A percentile compares a stretch with the other conserved stretches of the same genome.
phyloP scores from a whole-genome alignment of 495 filamentous ascomycete species.

The Neurospora sp. region DNA sequence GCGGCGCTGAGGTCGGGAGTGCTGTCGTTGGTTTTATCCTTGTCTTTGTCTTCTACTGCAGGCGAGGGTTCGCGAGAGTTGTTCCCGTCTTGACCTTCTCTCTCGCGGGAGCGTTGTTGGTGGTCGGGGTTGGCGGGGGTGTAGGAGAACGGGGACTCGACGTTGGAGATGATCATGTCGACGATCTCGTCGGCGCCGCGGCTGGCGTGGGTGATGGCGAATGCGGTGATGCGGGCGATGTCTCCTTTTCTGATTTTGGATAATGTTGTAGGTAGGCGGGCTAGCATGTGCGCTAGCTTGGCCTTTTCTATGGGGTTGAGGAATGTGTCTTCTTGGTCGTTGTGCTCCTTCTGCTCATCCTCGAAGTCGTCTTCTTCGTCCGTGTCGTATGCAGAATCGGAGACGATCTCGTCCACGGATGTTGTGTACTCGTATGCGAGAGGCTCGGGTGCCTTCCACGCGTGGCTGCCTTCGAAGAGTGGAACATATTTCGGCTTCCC shows the following conservation, averaged over 20 bases:
- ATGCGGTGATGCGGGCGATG: slow-evolving; percentile 74
- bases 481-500: slow-evolving; percentile 36
- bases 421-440: slow-evolving; percentile 69
- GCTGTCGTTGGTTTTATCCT: slow-evolving; percentile 23
- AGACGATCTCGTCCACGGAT: slow-evolving; percentile 62
- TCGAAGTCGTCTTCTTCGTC: slow-evolving; percentile 82
- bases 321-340: slow-evolving; percentile 55
- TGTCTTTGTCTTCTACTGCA: slow-evolving; percentile 23
- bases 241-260: slow-evolving; percentile 73
- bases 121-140: slow-evolving; percentile 39
- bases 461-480: slow-evolving; percentile 60
- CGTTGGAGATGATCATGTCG: slow-evolving; percentile 72
- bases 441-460: slow-evolving; percentile 60
- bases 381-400: slow-evolving; percentile 75
- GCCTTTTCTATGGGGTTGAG: slow-evolving; percentile 79
- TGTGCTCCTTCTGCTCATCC: slow-evolving; percentile 49
- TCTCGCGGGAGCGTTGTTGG: slow-evolving; percentile 29
- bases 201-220: slow-evolving; percentile 78
- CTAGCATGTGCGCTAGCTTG: slow-evolving; percentile 67
- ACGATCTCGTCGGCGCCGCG: slow-evolving; percentile 79
- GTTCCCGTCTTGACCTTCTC: slow-evolving; percentile 21
- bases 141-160: slow-evolving; percentile 63
- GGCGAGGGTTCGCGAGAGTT: slow-evolving; percentile 26
- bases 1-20: slow-evolving; percentile 55
- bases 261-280: slow-evolving; percentile 67